Evolutionary conservation across 164 flowering plant species (phyloP), one percentile per base, ranked within the genome.

Genomic region (Piper betle): DNA sequence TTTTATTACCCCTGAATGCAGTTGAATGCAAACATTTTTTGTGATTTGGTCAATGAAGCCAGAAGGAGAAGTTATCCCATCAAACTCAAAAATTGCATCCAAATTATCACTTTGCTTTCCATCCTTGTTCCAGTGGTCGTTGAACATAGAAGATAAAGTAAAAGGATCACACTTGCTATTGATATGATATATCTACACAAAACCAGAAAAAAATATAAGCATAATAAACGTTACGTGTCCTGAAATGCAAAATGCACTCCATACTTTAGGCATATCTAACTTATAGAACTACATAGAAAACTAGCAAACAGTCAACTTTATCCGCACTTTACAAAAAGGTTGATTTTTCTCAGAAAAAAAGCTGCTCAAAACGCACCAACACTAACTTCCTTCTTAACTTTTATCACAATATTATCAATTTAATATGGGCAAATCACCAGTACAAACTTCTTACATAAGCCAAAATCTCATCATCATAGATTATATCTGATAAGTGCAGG

Each of bases 1-100:
- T 79, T 80, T 94, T 86, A 91, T 78, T 53, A 94, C 78, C n/a
- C 82, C 91, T 52, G 75, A 57, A 62, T 94, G 99, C 67, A 94
- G 74, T 64, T 91, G 90, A 46, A 69, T 72, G 53, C 81, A 84
- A 65, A 91, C 72, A 60, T 75, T 84, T 67, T 84, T 87, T 50
- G 97, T 81, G 66, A 85, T 71, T 60, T 80, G 76, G 54, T 78
- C 66, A 40, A 84, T 59, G 61, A 88, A 79, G 56, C 62, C 59
- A 20, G 52, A 19, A 4, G 66, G 39, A 38, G 79, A 63, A 53
- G 58, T 64, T 62, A 70, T 60, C 37, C 73, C 75, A 41, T 66
- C 64, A 58, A 18, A 62, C 67, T 66, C 54, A 12, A 54, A 60
- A 53, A 50, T 62, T 55, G 71, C 25, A 38, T 46, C 42, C 50